Evolutionary conservation across 108 stramenopile species (phyloP), one percentile per base, ranked within the genome.

Genomic region (Discostella stelligeroides): DNA sequence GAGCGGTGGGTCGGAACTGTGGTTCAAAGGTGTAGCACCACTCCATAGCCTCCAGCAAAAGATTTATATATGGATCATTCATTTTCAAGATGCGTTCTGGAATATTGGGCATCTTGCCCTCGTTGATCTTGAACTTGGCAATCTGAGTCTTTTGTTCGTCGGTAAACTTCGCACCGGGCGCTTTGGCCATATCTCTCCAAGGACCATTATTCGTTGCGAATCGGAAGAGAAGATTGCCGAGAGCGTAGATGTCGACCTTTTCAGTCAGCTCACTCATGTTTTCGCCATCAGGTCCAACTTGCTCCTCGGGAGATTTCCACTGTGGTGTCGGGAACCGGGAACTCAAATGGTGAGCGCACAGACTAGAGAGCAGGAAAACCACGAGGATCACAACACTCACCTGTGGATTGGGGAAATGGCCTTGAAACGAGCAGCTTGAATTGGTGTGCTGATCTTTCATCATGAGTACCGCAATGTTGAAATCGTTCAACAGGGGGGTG

Each of bases 401-500:
- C 60, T 80, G 79, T 50, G 80, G 67, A 34, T 82, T 82, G 5
- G 76, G 82, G 61, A 68, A 82, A 38, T 74, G 70, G n/a, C 63
- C 63, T 25, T 34, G 13, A 25, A 82, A 82, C 15, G 72, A 25
- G 28, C 82, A 82, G 29, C 41, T 69, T 30, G 40, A 50, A 28
- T 70, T 63, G 1, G 53, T 70, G 24, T 39, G n/a, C 21, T 66
- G 60, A 57, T 82, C 42, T 29, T 67, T 63, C 73, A 67, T 75
- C 75, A 64, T 63, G 34, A 82, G 67, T 34, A 79, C 68, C 48
- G 73, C 82, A 45, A 83, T 72, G 60, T 83, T 83, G 53, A 83
- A 83, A 63, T 83, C 82, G 53, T 78, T 78, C 29, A 82, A 61
- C 11, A 67, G 18, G 27, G 77, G 77, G 10, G 46, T 60, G 2